Base-by-base conservation (phyloP, 225 moss, liverwort and hornwort species). In the Antitrichia curtipendula region DNA sequence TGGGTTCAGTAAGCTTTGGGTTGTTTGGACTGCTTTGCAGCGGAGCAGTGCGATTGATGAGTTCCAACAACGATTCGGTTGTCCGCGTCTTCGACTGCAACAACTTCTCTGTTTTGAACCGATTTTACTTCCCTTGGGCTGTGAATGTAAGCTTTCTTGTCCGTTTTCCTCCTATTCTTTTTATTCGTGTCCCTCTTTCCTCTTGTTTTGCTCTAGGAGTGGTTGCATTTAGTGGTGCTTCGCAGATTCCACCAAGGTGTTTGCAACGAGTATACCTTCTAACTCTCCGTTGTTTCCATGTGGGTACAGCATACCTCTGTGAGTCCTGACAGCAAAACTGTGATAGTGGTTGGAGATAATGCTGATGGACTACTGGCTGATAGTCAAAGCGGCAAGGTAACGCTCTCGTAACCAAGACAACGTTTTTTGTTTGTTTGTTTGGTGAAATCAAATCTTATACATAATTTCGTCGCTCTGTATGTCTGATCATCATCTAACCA, bases 51-150 rank as follows among this genome's bases (percentile, higher is more conserved):
- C 95, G 95, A 36, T 84, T 98, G 66, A 97, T 98, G 98, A 97
- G 93, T 90, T 98, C 98, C 53, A 98, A 98, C 90, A 98, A 98
- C 71, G 98, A 98, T 64, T 95, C 95, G 17, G 94, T 98, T 78
- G 97, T 98, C 34, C 95, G 98, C 82, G 95, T 98, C 52, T 98
- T 98, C 84, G 98, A 98, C 78, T 97, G 97, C 90, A 93, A 96
- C 80, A 93, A 85, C 89, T 98, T 98, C 82, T 93, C 95, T 34
- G 94, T 95, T 75, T 62, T 98, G 61, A 91, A 91, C 72, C 95
- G 95, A 62, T 97, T 95, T 85, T 95, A 92, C 63, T 98, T 96
- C n/a, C 90, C 93, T 47, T 98, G 98, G 98, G 94, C 98, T 69
- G 98, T 98, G 59, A 98, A 98, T 92, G 98, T 98, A 87, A 66